These are phyloP conservation scores for Pestalotiopsis sp. DNA, from an alignment of 2,329 filamentous ascomycete genomes.

Conservation along the genomic window DNA sequence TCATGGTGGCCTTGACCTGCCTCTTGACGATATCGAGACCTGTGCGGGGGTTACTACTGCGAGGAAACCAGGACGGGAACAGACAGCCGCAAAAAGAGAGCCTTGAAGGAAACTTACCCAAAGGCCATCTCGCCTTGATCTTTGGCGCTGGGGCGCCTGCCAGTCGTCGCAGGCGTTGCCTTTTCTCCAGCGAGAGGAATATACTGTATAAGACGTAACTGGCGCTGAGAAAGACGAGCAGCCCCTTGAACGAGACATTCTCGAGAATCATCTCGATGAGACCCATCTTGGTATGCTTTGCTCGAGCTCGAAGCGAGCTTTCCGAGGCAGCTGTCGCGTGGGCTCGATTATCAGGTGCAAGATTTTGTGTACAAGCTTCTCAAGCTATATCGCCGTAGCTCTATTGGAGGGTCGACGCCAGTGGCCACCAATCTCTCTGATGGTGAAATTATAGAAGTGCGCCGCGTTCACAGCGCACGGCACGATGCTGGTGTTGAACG, in stretches of 20 bases:
- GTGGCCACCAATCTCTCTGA: no score
- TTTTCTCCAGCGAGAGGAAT: conserved; percentile 41
- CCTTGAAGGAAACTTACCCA: conserved; percentile 45
- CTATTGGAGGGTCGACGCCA: no score
- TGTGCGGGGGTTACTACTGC: conserved; percentile 30
- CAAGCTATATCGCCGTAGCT: no score
- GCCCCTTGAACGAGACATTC: conserved; percentile 44
- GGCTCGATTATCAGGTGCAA: neutral
- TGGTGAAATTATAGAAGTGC: no score
- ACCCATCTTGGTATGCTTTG: conserved; percentile 41
- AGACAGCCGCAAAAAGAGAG: conserved; percentile 5
- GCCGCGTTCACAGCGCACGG: no score
- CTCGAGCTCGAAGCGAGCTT: neutral
- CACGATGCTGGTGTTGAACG: no score
- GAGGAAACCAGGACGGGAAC: conserved; percentile 3
- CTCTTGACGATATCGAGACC: conserved; percentile 67
- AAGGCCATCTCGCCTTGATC: conserved; percentile 43
- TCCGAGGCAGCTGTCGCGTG: neutral
- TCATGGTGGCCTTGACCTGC: conserved; percentile 55
- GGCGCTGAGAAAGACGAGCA: conserved; percentile 39
- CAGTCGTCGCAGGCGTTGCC: conserved; percentile 47
- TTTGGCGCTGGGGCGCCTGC: conserved; percentile 43
- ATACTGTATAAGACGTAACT: conserved; percentile 42
- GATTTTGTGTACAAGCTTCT: neutral
- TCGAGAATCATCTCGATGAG: conserved; percentile 52